Base-by-base conservation (phyloP, 345 rosid species). In the Abelmoschus esculentus region DNA sequence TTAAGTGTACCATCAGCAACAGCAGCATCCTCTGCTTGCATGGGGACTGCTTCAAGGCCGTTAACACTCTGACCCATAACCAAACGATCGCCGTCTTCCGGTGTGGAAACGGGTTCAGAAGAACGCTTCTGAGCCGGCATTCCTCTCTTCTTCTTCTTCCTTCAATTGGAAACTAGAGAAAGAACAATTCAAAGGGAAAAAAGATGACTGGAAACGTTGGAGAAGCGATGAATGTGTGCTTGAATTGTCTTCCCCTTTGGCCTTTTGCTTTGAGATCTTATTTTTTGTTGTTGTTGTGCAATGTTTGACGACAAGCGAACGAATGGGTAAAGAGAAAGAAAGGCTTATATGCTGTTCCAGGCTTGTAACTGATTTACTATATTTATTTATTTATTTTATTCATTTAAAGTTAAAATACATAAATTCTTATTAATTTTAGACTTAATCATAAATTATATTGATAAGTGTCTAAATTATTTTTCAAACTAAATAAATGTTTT, bases 61-160 rank as follows among this genome's bases (percentile, higher is more conserved):
- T 69, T 66, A 18, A 17, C 19, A 50, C 69, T 44, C 47, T 29
- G 63, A 19, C 72, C 76, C 44, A 46, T 67, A 69, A 31, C 73
- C 56, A 42, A 17, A 34, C 34, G 59, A 75, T 49, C 74, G 38
- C 50, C 18, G 18, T 64, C 76, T n/a, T 59, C 70, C 18, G 40
- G 64, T 12, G 28, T 12, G n/a, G 22, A 1, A 50, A 31, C 55
- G 59, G 54, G 42, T 9, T 75, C 76, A 8, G n/a, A 53, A 7
- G 74, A 72, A 28, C 77, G 82, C 76, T 75, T 69, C 74, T 79
- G 82, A 22, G 75, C 79, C 52, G 82, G 82, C 82, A 79, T 79
- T 79, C 50, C 77, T 72, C 61, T 18, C 44, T 31, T 46, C 12
- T 28, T 18, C 17, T 8, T 42, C 36, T 4, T 40, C 44, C 9